phyloP scores from a whole-genome alignment of 2,329 filamentous ascomycete genomes.

The Aspergillus ochraceus region DNA sequence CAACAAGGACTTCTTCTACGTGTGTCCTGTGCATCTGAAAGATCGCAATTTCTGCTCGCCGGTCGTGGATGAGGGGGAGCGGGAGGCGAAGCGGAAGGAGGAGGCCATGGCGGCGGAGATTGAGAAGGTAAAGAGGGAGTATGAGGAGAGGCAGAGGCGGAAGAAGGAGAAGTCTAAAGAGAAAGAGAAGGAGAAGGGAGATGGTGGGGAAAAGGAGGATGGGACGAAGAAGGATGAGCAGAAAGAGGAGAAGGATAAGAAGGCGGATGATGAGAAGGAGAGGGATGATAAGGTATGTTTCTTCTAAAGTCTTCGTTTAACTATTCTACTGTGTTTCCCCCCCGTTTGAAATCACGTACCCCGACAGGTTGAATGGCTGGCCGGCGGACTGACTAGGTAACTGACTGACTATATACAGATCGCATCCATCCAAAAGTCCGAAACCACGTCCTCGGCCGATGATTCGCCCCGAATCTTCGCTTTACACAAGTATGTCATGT shows the following conservation, averaged over 20 bases:
- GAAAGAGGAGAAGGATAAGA: constrained; percentile 38
- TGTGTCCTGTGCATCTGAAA: constrained; percentile 79
- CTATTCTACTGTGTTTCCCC: too few species aligned
- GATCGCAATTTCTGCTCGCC: constrained; percentile 76
- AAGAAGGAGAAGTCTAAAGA: constrained; percentile 59
- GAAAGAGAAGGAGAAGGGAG: constrained; percentile 51
- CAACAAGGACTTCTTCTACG: constrained; percentile 93
- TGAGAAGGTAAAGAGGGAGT: constrained; percentile 52
- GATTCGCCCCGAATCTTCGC: constrained; percentile 79
- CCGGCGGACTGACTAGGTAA: constrained; percentile 1
- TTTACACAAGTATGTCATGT: constrained; percentile 66
- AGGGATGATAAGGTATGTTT: constrained; percentile 55
- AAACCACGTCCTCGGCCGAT: constrained; percentile 48
- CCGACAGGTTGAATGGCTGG: too few species aligned
- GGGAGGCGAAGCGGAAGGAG: constrained; percentile 44
- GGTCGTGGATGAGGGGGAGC: constrained; percentile 45
- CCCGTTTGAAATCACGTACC: too few species aligned
- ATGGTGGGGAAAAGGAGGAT: too few species aligned
- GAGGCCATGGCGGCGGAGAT: constrained; percentile 47
- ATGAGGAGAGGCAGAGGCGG: constrained; percentile 74
- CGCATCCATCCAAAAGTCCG: constrained; percentile 49
- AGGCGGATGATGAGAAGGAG: constrained; percentile 42
- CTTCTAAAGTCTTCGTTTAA: too few species aligned
- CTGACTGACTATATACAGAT: constrained; percentile 20
- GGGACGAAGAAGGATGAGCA: constrained; percentile 47